These are phyloP conservation scores for Gymnopilus dilepis DNA, from an alignment of 768 basidiomycete genomes.

Conservation along the genomic window DNA sequence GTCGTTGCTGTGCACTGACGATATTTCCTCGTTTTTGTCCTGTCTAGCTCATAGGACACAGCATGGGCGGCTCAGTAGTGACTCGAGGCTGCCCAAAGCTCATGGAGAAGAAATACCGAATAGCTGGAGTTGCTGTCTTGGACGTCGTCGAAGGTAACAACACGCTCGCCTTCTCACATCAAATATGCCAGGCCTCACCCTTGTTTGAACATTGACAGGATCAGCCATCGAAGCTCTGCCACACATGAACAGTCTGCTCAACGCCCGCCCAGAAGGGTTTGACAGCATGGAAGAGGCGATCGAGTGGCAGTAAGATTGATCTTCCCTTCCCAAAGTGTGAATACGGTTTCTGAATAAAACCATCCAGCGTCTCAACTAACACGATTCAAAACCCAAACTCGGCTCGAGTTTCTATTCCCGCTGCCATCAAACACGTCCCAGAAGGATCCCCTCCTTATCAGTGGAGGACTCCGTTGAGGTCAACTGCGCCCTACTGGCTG, in stretches of 20 bases:
- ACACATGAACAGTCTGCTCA: conserved; percentile 88
- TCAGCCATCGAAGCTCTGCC: conserved; percentile 93
- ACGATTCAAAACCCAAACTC: conserved; percentile 83
- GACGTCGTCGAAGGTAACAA: conserved; percentile 92
- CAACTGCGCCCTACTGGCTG: conserved; percentile 89
- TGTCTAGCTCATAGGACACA: conserved; percentile 89
- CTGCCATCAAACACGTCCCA: conserved; percentile 63
- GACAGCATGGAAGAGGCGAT: conserved; percentile 83
- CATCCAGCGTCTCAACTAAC: conserved; percentile 71
- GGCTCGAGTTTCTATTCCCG: conserved; percentile 88
- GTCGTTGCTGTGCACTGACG: not conserved
- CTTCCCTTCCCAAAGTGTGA: no score
- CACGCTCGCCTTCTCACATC: no score
- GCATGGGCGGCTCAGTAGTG: conserved; percentile 94
- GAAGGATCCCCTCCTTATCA: conserved; percentile 48
- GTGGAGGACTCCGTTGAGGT: conserved; percentile 86
- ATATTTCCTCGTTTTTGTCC: conserved; percentile 1
- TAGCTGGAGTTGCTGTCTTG: conserved; percentile 80
- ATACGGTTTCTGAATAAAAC: conserved; percentile 4
- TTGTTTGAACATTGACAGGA: conserved; percentile 48
- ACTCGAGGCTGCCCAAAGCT: conserved; percentile 72
- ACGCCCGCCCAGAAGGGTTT: conserved; percentile 86
- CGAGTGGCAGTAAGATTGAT: conserved; percentile 99
- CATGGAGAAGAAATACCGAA: conserved; percentile 66
- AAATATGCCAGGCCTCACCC: no score